Conservation (phyloP, 1,139 yeast species). For the Diutina sp. region DNA sequence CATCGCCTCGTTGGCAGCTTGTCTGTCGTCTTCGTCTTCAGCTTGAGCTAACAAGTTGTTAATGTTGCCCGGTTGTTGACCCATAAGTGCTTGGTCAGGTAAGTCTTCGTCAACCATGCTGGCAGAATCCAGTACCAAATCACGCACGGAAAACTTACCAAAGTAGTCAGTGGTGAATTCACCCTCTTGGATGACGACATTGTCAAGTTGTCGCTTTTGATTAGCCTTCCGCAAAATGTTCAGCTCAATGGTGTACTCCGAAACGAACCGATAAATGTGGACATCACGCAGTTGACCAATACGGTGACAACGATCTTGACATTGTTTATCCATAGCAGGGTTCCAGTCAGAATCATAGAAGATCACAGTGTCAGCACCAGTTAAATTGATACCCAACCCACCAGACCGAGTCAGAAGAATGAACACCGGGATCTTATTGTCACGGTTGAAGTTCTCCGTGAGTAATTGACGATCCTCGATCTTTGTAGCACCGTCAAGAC, state of each 20-base stretch:
- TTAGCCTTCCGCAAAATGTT: conserved; percentile 90
- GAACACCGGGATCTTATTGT: conserved; percentile 77
- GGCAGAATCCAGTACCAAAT: conserved; percentile 60
- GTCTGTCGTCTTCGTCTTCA: conserved; percentile 92
- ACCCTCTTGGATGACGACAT: conserved; percentile 95
- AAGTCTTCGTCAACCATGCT: conserved; percentile 17
- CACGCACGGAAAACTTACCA: conserved; percentile 80
- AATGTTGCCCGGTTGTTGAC: conserved; percentile 28
- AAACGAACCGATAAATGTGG: conserved; percentile 90
- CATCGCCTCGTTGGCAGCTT: conserved; percentile 85
- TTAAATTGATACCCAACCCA: conserved; percentile 91
- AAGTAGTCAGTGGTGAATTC: conserved; percentile 96
- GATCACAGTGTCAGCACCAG: conserved; percentile 99
- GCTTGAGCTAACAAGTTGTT: conserved; percentile 73
- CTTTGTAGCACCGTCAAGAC: conserved; percentile 95
- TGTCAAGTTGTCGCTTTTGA: conserved; percentile 89
- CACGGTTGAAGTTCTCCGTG: conserved; percentile 87
- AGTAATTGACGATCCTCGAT: conserved; percentile 92
- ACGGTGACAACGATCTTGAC: conserved; percentile 98
- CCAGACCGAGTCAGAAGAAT: conserved; percentile 94
- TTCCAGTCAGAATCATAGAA: conserved; percentile 99
- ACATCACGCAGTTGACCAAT: conserved; percentile 98
- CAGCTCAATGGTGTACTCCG: conserved; percentile 93
- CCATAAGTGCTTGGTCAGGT: conserved; percentile 23
- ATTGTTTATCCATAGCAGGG: conserved; percentile 98